phyloP scores from a whole-genome alignment of 306 rosid species.

The Hippophae rhamnoides region DNA sequence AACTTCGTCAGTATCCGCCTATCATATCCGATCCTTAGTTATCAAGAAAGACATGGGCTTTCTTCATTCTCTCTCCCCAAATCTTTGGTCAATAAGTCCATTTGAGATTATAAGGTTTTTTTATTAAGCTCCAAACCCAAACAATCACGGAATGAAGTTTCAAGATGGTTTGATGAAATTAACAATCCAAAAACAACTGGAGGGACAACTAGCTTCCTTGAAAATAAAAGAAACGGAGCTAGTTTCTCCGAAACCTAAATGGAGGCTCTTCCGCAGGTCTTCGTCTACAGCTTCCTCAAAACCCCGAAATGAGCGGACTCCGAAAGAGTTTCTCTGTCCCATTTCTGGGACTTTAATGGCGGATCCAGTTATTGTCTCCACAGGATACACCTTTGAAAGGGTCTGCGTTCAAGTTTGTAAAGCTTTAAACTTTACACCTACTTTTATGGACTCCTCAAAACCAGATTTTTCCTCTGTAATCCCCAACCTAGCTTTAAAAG shows the following conservation, averaged over 20 bases:
- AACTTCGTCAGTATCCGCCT: too few relatives aligned
- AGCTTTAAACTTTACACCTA: conserved; percentile 41
- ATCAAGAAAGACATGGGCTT: conserved; percentile 14
- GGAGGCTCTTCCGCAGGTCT: conserved; percentile 50
- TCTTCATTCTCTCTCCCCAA: conserved; percentile 8
- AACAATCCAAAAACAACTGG: conserved; percentile 19
- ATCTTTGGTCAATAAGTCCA: conserved; percentile 1
- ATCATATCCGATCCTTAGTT: neutral
- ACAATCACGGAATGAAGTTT: conserved; percentile 42
- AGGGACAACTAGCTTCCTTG: conserved; percentile 16
- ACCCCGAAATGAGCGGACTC: conserved; percentile 25
- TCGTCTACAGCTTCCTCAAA: conserved; percentile 25
- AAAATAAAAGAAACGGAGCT: conserved; percentile 11
- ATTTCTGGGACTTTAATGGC: conserved; percentile 60
- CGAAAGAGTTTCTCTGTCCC: conserved; percentile 78
- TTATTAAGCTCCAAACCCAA: neutral
- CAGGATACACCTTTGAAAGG: conserved; percentile 83
- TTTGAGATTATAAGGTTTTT: neutral
- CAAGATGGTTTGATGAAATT: conserved; percentile 39
- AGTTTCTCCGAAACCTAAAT: conserved; percentile 33
- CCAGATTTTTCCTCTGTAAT: conserved; percentile 71
- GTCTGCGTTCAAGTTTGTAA: conserved; percentile 46
- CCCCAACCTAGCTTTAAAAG: conserved; percentile 70
- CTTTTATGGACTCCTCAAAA: conserved; percentile 39
- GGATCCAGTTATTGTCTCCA: conserved; percentile 82